Conservation (phyloP, 192 early-diverging fungal genomes). For the Backusella luteola region DNA sequence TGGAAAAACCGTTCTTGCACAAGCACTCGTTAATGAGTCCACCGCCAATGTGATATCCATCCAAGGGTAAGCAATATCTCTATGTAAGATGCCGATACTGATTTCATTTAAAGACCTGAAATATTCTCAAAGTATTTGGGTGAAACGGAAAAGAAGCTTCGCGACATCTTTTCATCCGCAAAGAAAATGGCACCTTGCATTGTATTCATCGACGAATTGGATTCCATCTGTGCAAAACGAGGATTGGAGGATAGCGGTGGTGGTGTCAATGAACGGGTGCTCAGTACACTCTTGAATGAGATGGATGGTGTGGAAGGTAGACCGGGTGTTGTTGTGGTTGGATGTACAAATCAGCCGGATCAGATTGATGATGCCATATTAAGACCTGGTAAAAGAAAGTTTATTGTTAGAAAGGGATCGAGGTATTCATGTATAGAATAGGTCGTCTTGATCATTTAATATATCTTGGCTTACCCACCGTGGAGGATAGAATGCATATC, state of each 20-base stretch:
- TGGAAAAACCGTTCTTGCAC: constrained; percentile 86
- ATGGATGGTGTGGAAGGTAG: constrained; percentile 95
- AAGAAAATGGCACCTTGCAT: constrained; percentile 85
- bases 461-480: constrained; percentile 60
- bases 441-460: constrained; percentile 89
- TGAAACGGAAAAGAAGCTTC: constrained; percentile 81
- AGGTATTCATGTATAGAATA: background rate
- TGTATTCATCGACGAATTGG: constrained; percentile 94
- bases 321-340: constrained; percentile 82
- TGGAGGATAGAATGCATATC: constrained; percentile 66
- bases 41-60: constrained; percentile 83
- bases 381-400: constrained; percentile 54
- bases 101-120: constrained; percentile 53
- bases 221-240: constrained; percentile 84
- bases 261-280: constrained; percentile 84
- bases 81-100: background rate
- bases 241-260: constrained; percentile 57
- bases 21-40: constrained; percentile 73
- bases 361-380: constrained; percentile 85
- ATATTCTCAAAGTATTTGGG: constrained; percentile 97
- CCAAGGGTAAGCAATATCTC: constrained; percentile 60
- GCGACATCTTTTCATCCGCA: constrained; percentile 84
- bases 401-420: too few relatives aligned
- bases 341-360: constrained; percentile 88
- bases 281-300: constrained; percentile 95